Evolutionary conservation across 2,329 filamentous ascomycete genomes (phyloP).

Genomic region (Trichoderma endophyticum): DNA sequence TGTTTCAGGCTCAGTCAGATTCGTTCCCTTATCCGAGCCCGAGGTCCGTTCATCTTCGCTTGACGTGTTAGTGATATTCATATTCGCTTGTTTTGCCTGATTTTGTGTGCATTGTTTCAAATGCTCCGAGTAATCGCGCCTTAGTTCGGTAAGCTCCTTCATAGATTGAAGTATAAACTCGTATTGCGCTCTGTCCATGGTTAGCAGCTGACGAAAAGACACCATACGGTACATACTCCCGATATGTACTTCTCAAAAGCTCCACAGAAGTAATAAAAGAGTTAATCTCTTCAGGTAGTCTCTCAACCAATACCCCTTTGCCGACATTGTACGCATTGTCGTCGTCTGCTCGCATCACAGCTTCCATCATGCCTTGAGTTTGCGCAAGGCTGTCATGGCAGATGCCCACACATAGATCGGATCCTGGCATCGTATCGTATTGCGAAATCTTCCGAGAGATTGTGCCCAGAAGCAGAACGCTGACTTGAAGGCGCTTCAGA

Average conservation of each 20-base stretch:
- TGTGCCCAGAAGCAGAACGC: not conserved
- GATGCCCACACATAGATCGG: not conserved
- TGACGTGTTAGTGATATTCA: not conserved
- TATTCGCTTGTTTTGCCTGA: not conserved
- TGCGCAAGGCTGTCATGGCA: slow-evolving; percentile 10
- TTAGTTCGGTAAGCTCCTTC: not conserved
- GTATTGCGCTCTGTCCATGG: not conserved
- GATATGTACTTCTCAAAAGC: slow-evolving; percentile 13
- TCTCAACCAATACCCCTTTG: not conserved
- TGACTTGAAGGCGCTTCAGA: slow-evolving; percentile 11
- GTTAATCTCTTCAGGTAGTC: slow-evolving; percentile 7
- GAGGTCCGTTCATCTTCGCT: not conserved
- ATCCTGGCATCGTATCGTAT: not conserved
- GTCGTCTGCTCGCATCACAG: not conserved
- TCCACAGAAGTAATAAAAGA: slow-evolving; percentile 13
- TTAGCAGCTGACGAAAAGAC: not conserved
- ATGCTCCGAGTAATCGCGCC: not conserved
- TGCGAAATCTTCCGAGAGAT: not conserved
- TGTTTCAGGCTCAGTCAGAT: not conserved
- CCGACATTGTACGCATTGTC: not conserved
- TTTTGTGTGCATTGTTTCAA: not conserved
- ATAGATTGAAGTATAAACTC: slow-evolving; percentile 7
- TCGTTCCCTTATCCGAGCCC: slow-evolving; percentile 1
- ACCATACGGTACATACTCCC: not conserved
- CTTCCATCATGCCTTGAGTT: slow-evolving; percentile 14